Evolutionary conservation across 176 grass and related monocot species (phyloP).

Genomic region (Avena sativa): DNA sequence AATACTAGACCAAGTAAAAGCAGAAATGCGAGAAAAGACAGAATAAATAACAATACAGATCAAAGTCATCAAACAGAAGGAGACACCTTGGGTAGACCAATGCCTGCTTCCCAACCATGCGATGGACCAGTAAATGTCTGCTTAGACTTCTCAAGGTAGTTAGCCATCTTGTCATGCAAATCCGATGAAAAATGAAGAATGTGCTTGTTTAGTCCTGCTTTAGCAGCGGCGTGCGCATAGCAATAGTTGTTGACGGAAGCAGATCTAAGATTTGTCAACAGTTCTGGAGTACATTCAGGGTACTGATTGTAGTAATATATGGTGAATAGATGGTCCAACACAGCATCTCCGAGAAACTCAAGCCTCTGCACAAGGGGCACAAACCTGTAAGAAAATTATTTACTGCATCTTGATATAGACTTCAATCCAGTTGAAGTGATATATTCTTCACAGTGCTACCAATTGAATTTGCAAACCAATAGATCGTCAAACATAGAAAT

Average conservation of each 20-base stretch:
- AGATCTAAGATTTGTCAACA: conserved; percentile 84
- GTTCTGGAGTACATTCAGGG: conserved; percentile 65
- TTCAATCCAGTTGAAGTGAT: conserved; percentile 11
- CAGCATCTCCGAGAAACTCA: conserved; percentile 85
- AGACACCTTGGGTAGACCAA: conserved; percentile 71
- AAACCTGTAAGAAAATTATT: conserved; percentile 30
- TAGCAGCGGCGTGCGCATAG: conserved; percentile 79
- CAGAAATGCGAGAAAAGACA: not conserved
- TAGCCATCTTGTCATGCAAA: conserved; percentile 51
- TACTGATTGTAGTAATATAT: conserved; percentile 65
- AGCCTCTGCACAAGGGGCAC: conserved; percentile 59
- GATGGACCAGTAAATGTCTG: conserved; percentile 61
- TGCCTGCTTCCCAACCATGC: conserved; percentile 79
- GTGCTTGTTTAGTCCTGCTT: conserved; percentile 75
- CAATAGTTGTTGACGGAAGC: conserved; percentile 78
- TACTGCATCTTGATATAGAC: not conserved
- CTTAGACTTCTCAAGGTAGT: conserved; percentile 52
- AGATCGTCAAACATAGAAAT: not conserved
- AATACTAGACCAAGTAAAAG: not conserved
- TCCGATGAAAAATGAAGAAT: conserved; percentile 69
- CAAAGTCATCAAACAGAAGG: not conserved
- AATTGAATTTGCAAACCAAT: not conserved
- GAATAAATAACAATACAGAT: not conserved
- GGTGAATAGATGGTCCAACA: conserved; percentile 75
- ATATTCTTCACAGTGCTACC: conserved; percentile 4